Conservation (phyloP, 345 rosid genomes). For the Gossypium thurberi region DNA sequence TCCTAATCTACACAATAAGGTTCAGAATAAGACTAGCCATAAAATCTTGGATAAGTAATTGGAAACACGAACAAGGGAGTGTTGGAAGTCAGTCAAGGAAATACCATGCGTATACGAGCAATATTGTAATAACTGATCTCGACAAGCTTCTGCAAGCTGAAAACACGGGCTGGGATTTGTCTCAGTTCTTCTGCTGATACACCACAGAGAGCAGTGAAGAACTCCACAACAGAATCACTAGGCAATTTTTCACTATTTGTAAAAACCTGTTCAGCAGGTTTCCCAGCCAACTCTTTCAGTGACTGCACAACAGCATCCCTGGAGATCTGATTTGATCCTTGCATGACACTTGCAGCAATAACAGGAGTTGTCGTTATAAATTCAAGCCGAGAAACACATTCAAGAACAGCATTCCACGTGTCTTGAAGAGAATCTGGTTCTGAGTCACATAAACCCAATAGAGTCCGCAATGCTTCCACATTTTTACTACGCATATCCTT, state of each 20-base stretch:
- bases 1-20: neutral
- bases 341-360: slow-evolving; percentile 91
- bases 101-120: slow-evolving; percentile 97
- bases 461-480: slow-evolving; percentile 90
- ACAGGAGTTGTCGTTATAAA: slow-evolving; percentile 80
- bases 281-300: slow-evolving; percentile 83
- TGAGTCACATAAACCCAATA: slow-evolving; percentile 66
- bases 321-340: slow-evolving; percentile 95
- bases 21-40: neutral
- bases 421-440: slow-evolving; percentile 81
- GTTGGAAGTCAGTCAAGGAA: neutral
- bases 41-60: slow-evolving; percentile 5
- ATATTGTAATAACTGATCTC: slow-evolving; percentile 99
- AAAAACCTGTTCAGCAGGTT: slow-evolving; percentile 91
- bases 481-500: slow-evolving; percentile 95
- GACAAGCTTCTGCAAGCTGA: slow-evolving; percentile 96
- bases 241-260: slow-evolving; percentile 87
- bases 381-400: slow-evolving; percentile 98
- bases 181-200: slow-evolving; percentile 95
- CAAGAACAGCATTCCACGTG: slow-evolving; percentile 99
- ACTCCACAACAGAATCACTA: slow-evolving; percentile 88
- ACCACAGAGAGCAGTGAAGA: slow-evolving; percentile 92
- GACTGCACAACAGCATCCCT: slow-evolving; percentile 92
- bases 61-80: neutral
- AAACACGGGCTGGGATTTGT: slow-evolving; percentile 97